Base-by-base conservation (phyloP, 495 filamentous ascomycete genomes). In the Podospora australis region DNA sequence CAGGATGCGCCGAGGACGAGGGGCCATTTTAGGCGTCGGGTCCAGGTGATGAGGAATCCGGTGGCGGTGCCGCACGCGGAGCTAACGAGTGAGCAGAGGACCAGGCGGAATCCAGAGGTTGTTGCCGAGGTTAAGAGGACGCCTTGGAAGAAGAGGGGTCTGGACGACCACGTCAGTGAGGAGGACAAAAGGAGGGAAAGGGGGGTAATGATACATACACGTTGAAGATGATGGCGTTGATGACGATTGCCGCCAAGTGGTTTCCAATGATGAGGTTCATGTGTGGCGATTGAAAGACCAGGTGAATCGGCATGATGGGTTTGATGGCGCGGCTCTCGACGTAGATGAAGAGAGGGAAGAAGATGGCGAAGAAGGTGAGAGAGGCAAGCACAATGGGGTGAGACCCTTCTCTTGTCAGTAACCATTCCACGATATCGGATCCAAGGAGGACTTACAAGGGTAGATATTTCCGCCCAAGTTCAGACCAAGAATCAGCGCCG, bases 111-210 rank as follows among this genome's bases (percentile, higher is more conserved):
- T 9, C 87, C 87, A 1, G 87, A 88, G 14, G 71, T 71, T 7
- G 86, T 86, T 20, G 87, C 81, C 17, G 70, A 77, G 10, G 84
- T 80, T 32, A 88, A 75, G 53, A 86, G 82, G 39, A 89, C 85
- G 23, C 81, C 84, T 63, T 89, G 85, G 67, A 90, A 91, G 69
- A 82, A 91, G 17, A 91, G 68, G 0, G 86, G 86, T 13, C 66
- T 70, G 45, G 8, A 20, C 11, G 2, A 5, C 3, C 11, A 19
- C n/a, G n/a, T 52, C 8, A 53, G 26, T 14, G 3, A 19, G 3
- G 22, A 41, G 14, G 4, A 23, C 17, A 49, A 11, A 40, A 23
- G 16, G 6, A 40, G 21, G 11, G 5, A 3, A 14, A 16, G 24
- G 23, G 5, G 14, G 44, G 4, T 16, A 29, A 13, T 14, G 39